Evolutionary conservation across 495 filamentous ascomycete species (phyloP), one percentile per base, ranked within the genome.

Genomic region (Trichodelitschia bisporula): DNA sequence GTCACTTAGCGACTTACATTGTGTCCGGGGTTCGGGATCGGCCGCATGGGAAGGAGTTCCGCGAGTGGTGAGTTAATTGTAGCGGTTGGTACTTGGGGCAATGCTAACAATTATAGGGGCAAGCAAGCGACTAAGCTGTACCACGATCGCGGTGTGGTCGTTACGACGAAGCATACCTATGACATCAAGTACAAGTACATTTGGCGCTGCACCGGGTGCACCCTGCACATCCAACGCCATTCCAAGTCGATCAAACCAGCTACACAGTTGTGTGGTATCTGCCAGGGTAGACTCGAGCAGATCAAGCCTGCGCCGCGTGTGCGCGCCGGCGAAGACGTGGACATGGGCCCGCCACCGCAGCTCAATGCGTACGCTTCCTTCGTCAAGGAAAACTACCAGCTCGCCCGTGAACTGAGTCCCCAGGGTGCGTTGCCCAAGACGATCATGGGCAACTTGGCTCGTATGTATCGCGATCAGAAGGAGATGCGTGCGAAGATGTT

Each of bases 1-100:
- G 84, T 50, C 86, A 97, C 45, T 57, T 95, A 1, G 70, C 77
- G 18, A 83, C 76, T 42, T 89, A 75, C 49, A 79, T 93, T 58
- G 57, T 93, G 29, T 64, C 59, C 19, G 59, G 66, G 11, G 51
- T 75, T 15, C 59, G 57, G 14, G 64, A 64, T 19, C 61, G 75
- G 33, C 72, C 79, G 1, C 86, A 95, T 44, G 84, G 83, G 8
- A 51, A 57, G 10, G 72, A 74, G 37, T 95, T 95, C 58, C 79
- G 90, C 51, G 39, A 49, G 14, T 92, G 71, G 72, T 67, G 45
- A 25, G 21, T 25, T 8, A 25, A 25, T 12, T 25, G 12, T 8
- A 25, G 21, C 21, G 8, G 12, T 25, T 8, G 21, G 21, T 8
- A 8, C 8, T 8, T 8, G 21, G 8, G 8, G 21, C 8, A 25